Conservation (phyloP, 2,329 filamentous ascomycete species). For the Hymenoscyphus linearis region DNA sequence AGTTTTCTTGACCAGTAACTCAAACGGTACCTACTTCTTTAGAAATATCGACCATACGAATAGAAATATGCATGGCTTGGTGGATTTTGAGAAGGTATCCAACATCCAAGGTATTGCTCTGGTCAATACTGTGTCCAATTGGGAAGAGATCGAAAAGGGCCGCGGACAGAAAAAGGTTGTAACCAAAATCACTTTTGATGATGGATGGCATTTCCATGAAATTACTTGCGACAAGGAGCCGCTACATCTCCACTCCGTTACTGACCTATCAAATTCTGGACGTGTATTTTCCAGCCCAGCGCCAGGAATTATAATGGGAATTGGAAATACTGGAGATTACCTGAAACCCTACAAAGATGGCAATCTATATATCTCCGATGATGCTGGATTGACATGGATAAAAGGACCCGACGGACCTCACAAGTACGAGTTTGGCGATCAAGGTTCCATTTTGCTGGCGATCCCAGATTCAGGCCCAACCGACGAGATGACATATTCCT, state of each 20-base stretch:
- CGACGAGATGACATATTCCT: slow-evolving; percentile 65
- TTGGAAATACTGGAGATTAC: slow-evolving; percentile 79
- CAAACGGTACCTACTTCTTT: slow-evolving; percentile 93
- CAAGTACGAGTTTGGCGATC: slow-evolving; percentile 94
- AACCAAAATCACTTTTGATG: slow-evolving; percentile 88
- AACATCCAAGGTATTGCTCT: slow-evolving; percentile 90
- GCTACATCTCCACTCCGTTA: slow-evolving; percentile 89
- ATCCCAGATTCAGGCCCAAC: slow-evolving; percentile 60
- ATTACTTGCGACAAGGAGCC: slow-evolving; percentile 60
- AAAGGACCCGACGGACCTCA: slow-evolving; percentile 73
- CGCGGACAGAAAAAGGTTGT: slow-evolving; percentile 59
- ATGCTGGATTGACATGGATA: slow-evolving; percentile 83
- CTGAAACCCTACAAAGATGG: slow-evolving; percentile 68
- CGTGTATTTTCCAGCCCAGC: slow-evolving; percentile 90
- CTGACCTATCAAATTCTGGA: slow-evolving; percentile 74
- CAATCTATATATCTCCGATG: slow-evolving; percentile 81
- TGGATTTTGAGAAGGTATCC: slow-evolving; percentile 93
- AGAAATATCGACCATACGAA: slow-evolving; percentile 91
- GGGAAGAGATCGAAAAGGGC: slow-evolving; percentile 61
- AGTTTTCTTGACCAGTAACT: slow-evolving; percentile 90
- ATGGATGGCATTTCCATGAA: slow-evolving; percentile 77
- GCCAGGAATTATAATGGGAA: slow-evolving; percentile 87
- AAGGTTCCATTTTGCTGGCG: slow-evolving; percentile 83
- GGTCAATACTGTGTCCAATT: slow-evolving; percentile 86
- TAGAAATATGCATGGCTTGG: slow-evolving; percentile 65